phyloP scores from a whole-genome alignment of 2,329 filamentous ascomycete species.

The Cercospora janseana region DNA sequence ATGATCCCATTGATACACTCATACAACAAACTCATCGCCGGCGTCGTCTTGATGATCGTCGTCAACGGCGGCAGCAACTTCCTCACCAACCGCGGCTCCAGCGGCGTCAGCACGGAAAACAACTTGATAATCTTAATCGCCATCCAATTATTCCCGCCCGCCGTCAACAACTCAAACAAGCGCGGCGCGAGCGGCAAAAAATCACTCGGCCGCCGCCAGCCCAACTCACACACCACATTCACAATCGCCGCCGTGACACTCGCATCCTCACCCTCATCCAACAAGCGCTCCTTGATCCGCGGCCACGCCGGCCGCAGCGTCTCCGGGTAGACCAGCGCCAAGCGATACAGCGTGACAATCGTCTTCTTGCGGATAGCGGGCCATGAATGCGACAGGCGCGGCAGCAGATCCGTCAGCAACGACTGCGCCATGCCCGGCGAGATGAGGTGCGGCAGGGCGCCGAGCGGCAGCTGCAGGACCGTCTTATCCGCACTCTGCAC shows the following conservation, averaged over 20 bases:
- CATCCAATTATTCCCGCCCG: constrained; percentile 98
- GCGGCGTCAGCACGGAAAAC: constrained; percentile 88
- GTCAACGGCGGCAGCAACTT: constrained; percentile 90
- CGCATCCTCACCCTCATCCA: constrained; percentile 84
- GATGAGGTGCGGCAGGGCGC: constrained; percentile 90
- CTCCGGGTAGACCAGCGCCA: constrained; percentile 95
- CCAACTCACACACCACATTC: constrained; percentile 94
- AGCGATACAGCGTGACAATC: constrained; percentile 86
- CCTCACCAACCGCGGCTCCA: constrained; percentile 86
- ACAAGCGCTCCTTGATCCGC: constrained; percentile 90
- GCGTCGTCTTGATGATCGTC: constrained; percentile 88
- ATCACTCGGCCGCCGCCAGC: constrained; percentile 89
- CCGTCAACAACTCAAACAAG: constrained; percentile 86
- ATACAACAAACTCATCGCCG: constrained; percentile 96
- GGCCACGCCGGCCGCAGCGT: constrained; percentile 91
- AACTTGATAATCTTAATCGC: constrained; percentile 98
- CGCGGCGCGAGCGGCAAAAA: constrained; percentile 89
- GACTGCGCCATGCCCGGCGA: constrained; percentile 90
- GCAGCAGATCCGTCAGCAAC: constrained; percentile 79
- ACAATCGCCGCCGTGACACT: constrained; percentile 95
- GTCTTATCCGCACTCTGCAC: constrained; percentile 69
- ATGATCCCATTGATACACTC: constrained; percentile 99
- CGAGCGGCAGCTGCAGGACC: constrained; percentile 80
- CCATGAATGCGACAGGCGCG: constrained; percentile 81
- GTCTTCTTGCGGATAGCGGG: constrained; percentile 91